Base-by-base conservation (phyloP, 768 basidiomycete species). In the Pleurotus eryngii region DNA sequence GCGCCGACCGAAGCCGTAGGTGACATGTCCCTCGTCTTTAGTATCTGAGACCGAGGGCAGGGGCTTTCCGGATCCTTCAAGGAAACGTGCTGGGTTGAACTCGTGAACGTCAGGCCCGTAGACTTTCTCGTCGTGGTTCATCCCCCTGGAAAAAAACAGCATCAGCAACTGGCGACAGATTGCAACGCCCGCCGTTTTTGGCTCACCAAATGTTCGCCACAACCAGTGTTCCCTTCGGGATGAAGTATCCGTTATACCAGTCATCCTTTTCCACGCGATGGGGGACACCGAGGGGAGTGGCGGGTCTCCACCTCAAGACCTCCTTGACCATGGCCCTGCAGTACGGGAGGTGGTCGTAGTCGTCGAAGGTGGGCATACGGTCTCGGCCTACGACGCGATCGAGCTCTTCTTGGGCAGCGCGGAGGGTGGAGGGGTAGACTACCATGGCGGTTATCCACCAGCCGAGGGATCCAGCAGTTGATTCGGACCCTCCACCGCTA, bases 51-150 rank as follows among this genome's bases (percentile, higher is more conserved):
- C 15, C 38, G 30, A 26, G 22, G 30, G 24, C 37, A 37, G 38
- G 18, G 51, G 20, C 38, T 42, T 26, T 62, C 61, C 40, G 47
- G 40, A 27, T 51, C 50, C n/a, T 30, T 53, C 24, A 27, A 79
- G 51, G 62, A 77, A 84, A 17, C 82, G 71, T 20, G 79, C 77
- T 0, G 83, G 83, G 37, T 78, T 73, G 63, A 85, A 84, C 9
- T 60, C 63, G 3, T 70, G 63, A 0, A 83, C 82, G 14, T 82
- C 70, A 0, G 76, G 77, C 62, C 51, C 51, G 38, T 74, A 84
- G 12, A 63, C 64, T 30, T 64, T 45, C 3, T 78, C 77, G 59
- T 84, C 78, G 43, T 78, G 81, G 24, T 81, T 69, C 49, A 83
- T 81, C 1, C 74, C 73, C 80, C 83, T 83, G 50, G 2, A 12